Evolutionary conservation across 805 yeast genomes (phyloP), one percentile per base, ranked within the genome.

Genomic region (Kodamaea kakaduensis): DNA sequence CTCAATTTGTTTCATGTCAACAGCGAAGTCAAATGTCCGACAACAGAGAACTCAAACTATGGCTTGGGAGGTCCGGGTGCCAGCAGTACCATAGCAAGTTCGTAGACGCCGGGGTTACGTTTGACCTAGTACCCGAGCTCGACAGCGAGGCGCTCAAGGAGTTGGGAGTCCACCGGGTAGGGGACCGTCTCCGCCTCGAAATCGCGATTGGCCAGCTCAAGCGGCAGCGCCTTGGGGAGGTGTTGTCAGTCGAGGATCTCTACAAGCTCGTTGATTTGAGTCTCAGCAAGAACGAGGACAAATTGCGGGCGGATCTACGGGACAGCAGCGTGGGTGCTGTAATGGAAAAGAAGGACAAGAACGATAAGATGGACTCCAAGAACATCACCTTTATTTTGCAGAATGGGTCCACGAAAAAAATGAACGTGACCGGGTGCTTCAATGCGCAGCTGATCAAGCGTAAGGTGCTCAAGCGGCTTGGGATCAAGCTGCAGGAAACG

Each of bases 361-460:
- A 38, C 38, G 28, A 39, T 32, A 54, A 51, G 35, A 59, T 54
- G 25, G 40, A 54, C 14, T 58, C 47, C 39, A 61, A 61, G 38
- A 55, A 46, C 26, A 79, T 82, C 14, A 81, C 84, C 1, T 81
- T 88, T 44, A 83, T 87, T 19, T 61, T 81, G 23, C 81, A 80
- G 36, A 85, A 81, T 58, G 96, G 96, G 1, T 67, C 80, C 6
- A 69, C 78, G 2, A 79, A 78, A 45, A 69, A 72, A 36, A 77
- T 86, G 26, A 81, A 81, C 47, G 81, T 86, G 1, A 73, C 77
- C 12, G 93, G 88, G 0, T 85, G 95, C 52, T 83, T 78, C 58
- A 82, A 81, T 52, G 88, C 95, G 1, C 82, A 77, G 38, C 75
- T 87, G 5, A 84, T 88, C 32, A 85, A 84, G 54, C 67, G 77